These are phyloP conservation scores for Metschnikowia baotianmanensis DNA, from an alignment of 805 yeast species.

Conservation along the genomic window DNA sequence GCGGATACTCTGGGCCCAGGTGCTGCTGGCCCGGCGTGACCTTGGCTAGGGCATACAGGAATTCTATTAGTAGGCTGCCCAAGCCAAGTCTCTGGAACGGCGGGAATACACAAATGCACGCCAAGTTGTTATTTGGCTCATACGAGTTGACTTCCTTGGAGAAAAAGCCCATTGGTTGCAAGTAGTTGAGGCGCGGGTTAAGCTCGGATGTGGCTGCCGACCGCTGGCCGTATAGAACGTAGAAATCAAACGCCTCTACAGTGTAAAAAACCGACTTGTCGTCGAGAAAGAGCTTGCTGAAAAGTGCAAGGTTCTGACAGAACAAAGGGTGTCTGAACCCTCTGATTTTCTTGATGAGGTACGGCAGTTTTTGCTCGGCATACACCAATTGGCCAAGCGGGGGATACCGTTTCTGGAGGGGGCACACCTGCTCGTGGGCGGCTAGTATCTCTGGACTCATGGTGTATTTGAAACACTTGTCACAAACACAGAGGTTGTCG, in stretches of 20 bases:
- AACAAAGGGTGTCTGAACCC: slow-evolving; percentile 65
- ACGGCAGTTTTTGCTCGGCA: slow-evolving; percentile 47
- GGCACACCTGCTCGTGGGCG: slow-evolving; percentile 50
- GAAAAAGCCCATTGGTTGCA: slow-evolving; percentile 70
- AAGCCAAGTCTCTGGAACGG: slow-evolving; percentile 79
- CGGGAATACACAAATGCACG: slow-evolving; percentile 89
- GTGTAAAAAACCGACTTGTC: slow-evolving; percentile 85
- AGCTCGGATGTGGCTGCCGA: slow-evolving; percentile 3
- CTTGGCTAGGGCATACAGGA: slow-evolving; percentile 72
- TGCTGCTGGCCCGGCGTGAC: slow-evolving; percentile 50
- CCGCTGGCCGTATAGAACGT: slow-evolving; percentile 58
- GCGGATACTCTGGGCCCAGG: slow-evolving; percentile 92
- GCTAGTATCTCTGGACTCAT: slow-evolving; percentile 43
- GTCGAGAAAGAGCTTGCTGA: slow-evolving; percentile 85
- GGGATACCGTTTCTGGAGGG: slow-evolving; percentile 29
- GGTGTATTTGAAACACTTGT: slow-evolving; percentile 80
- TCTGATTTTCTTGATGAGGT: slow-evolving; percentile 59
- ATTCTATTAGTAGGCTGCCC: slow-evolving; percentile 79
- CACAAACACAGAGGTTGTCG: slow-evolving; percentile 68
- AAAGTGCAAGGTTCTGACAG: slow-evolving; percentile 78
- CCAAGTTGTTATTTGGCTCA: slow-evolving; percentile 76
- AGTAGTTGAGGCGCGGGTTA: not conserved
- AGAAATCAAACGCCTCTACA: slow-evolving; percentile 78
- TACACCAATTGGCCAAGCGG: slow-evolving; percentile 69
- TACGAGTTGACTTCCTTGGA: slow-evolving; percentile 81